Evolutionary conservation across 805 yeast genomes (phyloP), one percentile per base, ranked within the genome.

Genomic region (Komagataella kurtzmanii): DNA sequence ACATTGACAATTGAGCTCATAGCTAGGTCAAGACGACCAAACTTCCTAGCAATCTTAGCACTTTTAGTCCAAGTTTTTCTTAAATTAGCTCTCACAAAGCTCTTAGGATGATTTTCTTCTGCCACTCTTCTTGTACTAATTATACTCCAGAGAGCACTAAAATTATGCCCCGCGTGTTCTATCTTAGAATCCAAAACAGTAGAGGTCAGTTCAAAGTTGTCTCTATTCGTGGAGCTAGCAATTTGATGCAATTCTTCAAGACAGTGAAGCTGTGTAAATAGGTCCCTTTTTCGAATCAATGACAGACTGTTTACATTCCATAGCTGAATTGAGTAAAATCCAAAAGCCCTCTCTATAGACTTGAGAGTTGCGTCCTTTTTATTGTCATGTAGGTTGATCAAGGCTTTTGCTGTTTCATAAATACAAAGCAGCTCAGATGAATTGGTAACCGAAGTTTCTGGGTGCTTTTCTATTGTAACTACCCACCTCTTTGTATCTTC

Each of bases 21-120:
- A 0, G 97, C 84, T 44, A 88, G 71, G 58, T 87, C 93, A 2
- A 83, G 67, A 54, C 90, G 74, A 7, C 80, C 77, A 53, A 81
- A 80, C 52, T 79, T 75, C 50, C 97, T 68, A 5, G 95, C 81
- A 21, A 85, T 69, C 49, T 72, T 70, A 0, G 96, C 81, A 40
- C 83, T 74, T 18, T 73, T 66, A 17, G 87, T 67, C 67, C 82
- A 79, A 0, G 82, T 73, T 23, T 75, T 71, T 6, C 78, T 76
- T 8, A 74, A 60, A 49, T 71, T 71, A 1, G 63, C 55, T 19
- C 57, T 54, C 21, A 63, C 59, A 44, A 67, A 64, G 54, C 76
- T 74, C 56, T 72, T 58, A 0, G 77, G 64, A 18, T 77, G 72
- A 2, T 74, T 45, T 7, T 30, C 30, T 17, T 49, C 54, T 2